Evolutionary conservation across 2,329 filamentous ascomycete species (phyloP).

Genomic region (Polytolypa hystricis): DNA sequence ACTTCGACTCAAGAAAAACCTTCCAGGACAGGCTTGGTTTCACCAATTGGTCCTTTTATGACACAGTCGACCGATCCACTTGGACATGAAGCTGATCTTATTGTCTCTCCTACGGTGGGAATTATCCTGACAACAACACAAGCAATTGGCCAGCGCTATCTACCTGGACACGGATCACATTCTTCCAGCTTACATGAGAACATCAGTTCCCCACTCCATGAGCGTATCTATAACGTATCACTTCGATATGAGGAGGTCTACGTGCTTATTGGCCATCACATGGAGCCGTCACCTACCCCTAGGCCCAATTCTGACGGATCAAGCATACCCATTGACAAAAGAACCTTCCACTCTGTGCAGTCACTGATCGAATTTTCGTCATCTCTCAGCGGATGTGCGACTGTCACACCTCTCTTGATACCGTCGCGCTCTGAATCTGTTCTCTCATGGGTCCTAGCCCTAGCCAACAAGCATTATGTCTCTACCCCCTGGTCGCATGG

Average conservation of each 20-base stretch:
- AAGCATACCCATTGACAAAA: conserved; percentile 10
- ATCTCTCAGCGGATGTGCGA: conserved; percentile 9
- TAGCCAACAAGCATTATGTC: conserved; percentile 38
- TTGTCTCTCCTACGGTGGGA: conserved; percentile 57
- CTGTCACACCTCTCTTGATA: conserved; percentile 6
- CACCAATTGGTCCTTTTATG: too few species aligned
- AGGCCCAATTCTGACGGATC: too few species aligned
- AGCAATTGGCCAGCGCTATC: conserved; percentile 57
- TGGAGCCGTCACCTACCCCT: too few species aligned
- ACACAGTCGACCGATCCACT: too few species aligned
- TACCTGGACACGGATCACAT: conserved; percentile 48
- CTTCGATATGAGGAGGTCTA: conserved; percentile 55
- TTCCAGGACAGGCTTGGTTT: too few species aligned
- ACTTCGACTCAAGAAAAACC: too few species aligned
- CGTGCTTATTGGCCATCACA: conserved; percentile 48
- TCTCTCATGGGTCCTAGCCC: conserved; percentile 44
- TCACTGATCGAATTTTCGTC: conserved; percentile 18
- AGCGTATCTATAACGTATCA: conserved; percentile 44
- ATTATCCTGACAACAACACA: conserved; percentile 61
- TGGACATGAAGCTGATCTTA: conserved; percentile 50
- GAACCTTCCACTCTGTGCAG: conserved; percentile 10
- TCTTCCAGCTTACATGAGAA: conserved; percentile 4
- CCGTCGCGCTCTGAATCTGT: conserved; percentile 31
- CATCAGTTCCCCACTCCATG: conserved; percentile 38
- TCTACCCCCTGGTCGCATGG: conserved; percentile 5